Evolutionary conservation across 2,329 filamentous ascomycete genomes (phyloP), one percentile per base, ranked within the genome.

Genomic region (Huntiella abstrusa): DNA sequence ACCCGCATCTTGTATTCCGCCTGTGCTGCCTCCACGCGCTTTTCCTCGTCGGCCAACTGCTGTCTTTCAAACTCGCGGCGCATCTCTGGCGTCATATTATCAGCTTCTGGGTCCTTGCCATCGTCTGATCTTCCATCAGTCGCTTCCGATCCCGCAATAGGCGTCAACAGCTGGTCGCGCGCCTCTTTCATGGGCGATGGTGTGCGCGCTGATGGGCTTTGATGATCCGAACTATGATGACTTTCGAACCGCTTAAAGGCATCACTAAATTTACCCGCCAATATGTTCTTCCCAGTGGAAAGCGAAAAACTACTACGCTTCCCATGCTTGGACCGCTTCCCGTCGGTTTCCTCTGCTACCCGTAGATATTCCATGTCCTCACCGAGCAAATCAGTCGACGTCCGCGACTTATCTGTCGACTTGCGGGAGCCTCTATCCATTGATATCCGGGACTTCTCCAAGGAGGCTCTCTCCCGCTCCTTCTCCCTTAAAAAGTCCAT

Each of bases 191-290:
- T 60, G 3, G 68, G 70, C 4, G 70, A 72, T 1, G 68, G 64
- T 11, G 66, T 66, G 33, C 67, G 62, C 5, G 54, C 56, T 8
- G 22, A 28, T 28, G 22, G 22, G n/a, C 54, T 58, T 12, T 54
- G 55, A 8, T 53, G 52, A 16, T 42, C 57, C 48, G 54, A 53
- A 50, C 39, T 52, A 33, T 48, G 61, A 49, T 67, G 71, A 17
- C 66, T 69, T 59, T 98, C 91, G 54, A 96, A 96, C 4, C 82
- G 74, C 56, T 88, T 85, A 64, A 96, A 95, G 3, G 88, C 87
- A 55, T 95, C 87, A 1, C 87, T 85, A 59, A 96, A 95, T 54
- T 81, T 85, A 17, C 86, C 83, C 4, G 78, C 80, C n/a, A 95
- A 67, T 34, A 93, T 75, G 48, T 76, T 83, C 60, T 91, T 93